Base-by-base conservation (phyloP, 352 stramenopile genomes). In the Phytophthora nicotianae region DNA sequence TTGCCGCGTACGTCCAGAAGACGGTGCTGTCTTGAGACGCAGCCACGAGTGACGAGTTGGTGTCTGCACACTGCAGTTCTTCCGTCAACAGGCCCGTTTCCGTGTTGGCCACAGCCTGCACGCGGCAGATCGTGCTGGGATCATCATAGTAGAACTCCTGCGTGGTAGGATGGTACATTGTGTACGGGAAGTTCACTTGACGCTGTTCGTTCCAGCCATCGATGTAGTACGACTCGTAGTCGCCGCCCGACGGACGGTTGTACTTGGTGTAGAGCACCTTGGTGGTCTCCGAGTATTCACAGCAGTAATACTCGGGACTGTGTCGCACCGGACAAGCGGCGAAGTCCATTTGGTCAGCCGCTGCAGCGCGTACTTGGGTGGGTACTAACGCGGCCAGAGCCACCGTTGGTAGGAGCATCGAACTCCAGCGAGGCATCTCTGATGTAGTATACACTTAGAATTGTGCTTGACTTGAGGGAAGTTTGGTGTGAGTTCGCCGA, bases 1-100 rank as follows among this genome's bases (percentile, higher is more conserved):
- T 85, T 40, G 56, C 58, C 6, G 20, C 47, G 27, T 62, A 81
- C 3, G 66, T 81, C 75, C 72, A 82, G 47, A 77, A 85, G 33
- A 81, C 63, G 10, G 40, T 73, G 10, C 33, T 61, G 26, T 83
- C 51, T 9, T 68, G 65, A 11, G 69, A 78, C 24, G 57, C 56
- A 11, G 57, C 47, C 13, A 43, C 38, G 11, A 81, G 52, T 3
- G 72, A 81, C 35, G 61, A 59, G 38, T 81, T 81, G 8, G 41
- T 61, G 62, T 46, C 29, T 21, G 40, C 58, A 51, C 74, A 79
- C 55, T 82, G 74, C 45, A 82, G 23, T 17, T 62, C 27, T 37
- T 82, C 49, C 10, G 35, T 71, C 3, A 78, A 32, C 33, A 53
- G 42, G 0, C 70, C 70, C 9, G 58, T 67, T 27, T 24, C 20